Evolutionary conservation across 345 rosid species (phyloP).

Genomic region (Linum usitatissimum): DNA sequence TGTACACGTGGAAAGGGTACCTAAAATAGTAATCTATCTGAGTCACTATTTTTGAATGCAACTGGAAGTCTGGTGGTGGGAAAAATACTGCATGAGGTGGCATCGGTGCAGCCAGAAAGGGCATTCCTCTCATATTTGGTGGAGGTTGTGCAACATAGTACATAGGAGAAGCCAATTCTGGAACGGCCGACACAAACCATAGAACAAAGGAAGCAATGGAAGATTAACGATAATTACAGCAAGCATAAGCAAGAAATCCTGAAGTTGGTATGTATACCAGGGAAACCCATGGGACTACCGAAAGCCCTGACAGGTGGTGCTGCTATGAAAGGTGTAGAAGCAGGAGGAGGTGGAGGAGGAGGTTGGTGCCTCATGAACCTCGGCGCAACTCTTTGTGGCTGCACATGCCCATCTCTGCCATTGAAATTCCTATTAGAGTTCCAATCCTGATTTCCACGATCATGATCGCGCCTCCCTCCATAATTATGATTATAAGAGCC

Average conservation of each 20-base stretch:
- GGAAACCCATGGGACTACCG: conserved; percentile 28
- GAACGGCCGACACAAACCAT: neutral
- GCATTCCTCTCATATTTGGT: neutral
- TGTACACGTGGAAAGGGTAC: conserved; percentile 23
- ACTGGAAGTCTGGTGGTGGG: conserved; percentile 36
- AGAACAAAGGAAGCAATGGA: neutral
- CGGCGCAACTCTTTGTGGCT: conserved; percentile 32
- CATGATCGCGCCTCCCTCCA: conserved; percentile 40
- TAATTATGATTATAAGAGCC: conserved; percentile 31
- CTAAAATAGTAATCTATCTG: conserved; percentile 91
- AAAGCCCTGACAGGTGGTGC: conserved; percentile 28
- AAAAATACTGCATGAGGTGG: conserved; percentile 38
- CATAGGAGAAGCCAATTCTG: neutral
- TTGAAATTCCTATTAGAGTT: conserved; percentile 7
- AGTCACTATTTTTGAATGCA: conserved; percentile 40
- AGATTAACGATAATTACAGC: neutral
- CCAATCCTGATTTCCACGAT: conserved; percentile 30
- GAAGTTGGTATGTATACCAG: conserved; percentile 21
- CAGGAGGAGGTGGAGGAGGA: conserved; percentile 31
- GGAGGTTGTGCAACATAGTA: neutral
- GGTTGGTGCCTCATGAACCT: conserved; percentile 42
- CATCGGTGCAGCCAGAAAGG: conserved; percentile 11
- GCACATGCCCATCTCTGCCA: conserved; percentile 38
- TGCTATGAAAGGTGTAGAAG: conserved; percentile 23
- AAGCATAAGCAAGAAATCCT: neutral